Evolutionary conservation across 2,329 filamentous ascomycete species (phyloP).

Genomic region (Ophiostoma sp.): DNA sequence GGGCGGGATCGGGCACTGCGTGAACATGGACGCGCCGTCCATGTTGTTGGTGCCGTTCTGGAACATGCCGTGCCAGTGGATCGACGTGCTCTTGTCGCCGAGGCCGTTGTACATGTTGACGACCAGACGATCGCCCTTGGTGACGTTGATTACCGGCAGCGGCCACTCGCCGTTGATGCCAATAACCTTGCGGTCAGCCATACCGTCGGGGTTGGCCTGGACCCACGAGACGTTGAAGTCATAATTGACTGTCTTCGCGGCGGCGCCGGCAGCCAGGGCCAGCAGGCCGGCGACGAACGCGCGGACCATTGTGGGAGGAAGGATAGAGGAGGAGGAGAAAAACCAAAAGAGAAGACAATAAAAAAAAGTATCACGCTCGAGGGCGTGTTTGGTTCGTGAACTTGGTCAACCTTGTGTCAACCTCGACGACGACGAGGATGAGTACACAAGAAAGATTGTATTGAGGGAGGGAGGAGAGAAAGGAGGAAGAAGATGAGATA

Average conservation of each 20-base stretch:
- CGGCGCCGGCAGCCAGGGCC: conserved; percentile 31
- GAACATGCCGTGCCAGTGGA: conserved; percentile 72
- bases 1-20: conserved; percentile 66
- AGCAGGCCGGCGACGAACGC: conserved; percentile 23
- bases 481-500: neutral
- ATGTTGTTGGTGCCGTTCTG: conserved; percentile 67
- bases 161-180: conserved; percentile 79
- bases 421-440: conserved; percentile 4
- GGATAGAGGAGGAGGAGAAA: neutral
- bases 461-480: conserved; percentile 2
- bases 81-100: conserved; percentile 61
- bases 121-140: conserved; percentile 61
- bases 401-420: conserved; percentile 13
- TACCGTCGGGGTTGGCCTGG: conserved; percentile 68
- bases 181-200: conserved; percentile 64
- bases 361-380: conserved; percentile 14
- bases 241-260: conserved; percentile 52
- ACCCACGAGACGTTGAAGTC: conserved; percentile 74
- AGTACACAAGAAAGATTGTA: neutral
- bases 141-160: conserved; percentile 64
- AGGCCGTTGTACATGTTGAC: conserved; percentile 61
- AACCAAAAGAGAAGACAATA: neutral
- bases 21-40: conserved; percentile 67
- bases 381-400: neutral
- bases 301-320: conserved; percentile 21